These are phyloP conservation scores for Penicillium atrosanguineum DNA, from an alignment of 495 filamentous ascomycete species.

Conservation along the genomic window DNA sequence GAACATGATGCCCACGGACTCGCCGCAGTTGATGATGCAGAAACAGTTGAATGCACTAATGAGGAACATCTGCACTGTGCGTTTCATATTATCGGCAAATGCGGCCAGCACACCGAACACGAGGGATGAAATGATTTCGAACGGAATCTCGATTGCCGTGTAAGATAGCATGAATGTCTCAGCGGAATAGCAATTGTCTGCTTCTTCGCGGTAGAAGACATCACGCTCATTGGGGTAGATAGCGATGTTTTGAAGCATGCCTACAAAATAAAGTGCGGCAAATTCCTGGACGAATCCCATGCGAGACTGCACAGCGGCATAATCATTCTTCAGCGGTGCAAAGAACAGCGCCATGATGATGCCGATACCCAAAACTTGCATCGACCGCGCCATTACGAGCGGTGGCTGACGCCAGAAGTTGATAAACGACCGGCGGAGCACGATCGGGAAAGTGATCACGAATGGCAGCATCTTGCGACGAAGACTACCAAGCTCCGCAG, in stretches of 20 bases:
- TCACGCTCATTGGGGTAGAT: conserved; percentile 67
- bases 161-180: conserved; percentile 68
- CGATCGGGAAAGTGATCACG: conserved; percentile 57
- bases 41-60: conserved; percentile 65
- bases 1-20: conserved; percentile 76
- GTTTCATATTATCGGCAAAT: conserved; percentile 60
- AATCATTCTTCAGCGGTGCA: conserved; percentile 65
- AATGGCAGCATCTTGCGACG: conserved; percentile 61
- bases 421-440: conserved; percentile 60
- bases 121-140: conserved; percentile 62
- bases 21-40: conserved; percentile 68
- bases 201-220: conserved; percentile 68
- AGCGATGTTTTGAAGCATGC: conserved; percentile 75
- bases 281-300: conserved; percentile 70
- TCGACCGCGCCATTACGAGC: conserved; percentile 60
- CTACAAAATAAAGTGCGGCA: conserved; percentile 69
- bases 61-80: conserved; percentile 61
- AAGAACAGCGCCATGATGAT: conserved; percentile 70
- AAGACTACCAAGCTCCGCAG: conserved; percentile 66
- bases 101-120: conserved; percentile 59
- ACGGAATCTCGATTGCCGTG: conserved; percentile 64
- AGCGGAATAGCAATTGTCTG: conserved; percentile 63
- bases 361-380: conserved; percentile 65
- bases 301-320: conserved; percentile 65
- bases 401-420: conserved; percentile 67